phyloP scores from a whole-genome alignment of 2,329 filamentous ascomycete genomes.

The Curvularia spicifera region DNA sequence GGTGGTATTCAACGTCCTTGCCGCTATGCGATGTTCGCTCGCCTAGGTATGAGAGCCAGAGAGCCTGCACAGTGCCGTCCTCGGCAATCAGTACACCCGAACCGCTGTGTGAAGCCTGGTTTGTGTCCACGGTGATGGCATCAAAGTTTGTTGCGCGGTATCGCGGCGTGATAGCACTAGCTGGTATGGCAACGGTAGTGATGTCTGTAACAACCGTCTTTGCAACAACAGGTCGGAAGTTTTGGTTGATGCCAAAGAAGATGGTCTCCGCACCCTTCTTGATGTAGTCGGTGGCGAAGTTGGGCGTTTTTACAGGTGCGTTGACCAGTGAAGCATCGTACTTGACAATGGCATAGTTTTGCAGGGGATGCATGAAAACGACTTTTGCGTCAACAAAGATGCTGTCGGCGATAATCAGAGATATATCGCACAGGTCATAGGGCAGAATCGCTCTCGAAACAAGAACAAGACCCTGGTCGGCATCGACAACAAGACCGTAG shows the following conservation, averaged over 20 bases:
- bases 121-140: constrained; percentile 95
- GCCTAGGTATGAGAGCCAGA: constrained; percentile 97
- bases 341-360: constrained; percentile 95
- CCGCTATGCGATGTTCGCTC: constrained; percentile 79
- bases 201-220: constrained; percentile 97
- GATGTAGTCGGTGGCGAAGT: constrained; percentile 78
- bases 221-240: constrained; percentile 88
- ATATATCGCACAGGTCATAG: constrained; percentile 96
- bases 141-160: constrained; percentile 96
- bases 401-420: constrained; percentile 93
- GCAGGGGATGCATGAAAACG: constrained; percentile 92
- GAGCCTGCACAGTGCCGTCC: constrained; percentile 89
- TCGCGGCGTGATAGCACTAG: constrained; percentile 86
- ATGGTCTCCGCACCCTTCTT: constrained; percentile 93
- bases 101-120: constrained; percentile 86
- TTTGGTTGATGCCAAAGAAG: constrained; percentile 98
- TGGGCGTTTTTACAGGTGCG: constrained; percentile 88
- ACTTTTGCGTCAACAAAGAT: constrained; percentile 94
- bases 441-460: constrained; percentile 94
- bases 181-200: constrained; percentile 93
- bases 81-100: constrained; percentile 90
- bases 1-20: constrained; percentile 94
- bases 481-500: constrained; percentile 96
- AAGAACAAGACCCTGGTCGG: constrained; percentile 91
- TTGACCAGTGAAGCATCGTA: constrained; percentile 95